Base-by-base conservation (phyloP, 192 early-diverging fungal genomes). In the Rhizoclosmatium sp. region DNA sequence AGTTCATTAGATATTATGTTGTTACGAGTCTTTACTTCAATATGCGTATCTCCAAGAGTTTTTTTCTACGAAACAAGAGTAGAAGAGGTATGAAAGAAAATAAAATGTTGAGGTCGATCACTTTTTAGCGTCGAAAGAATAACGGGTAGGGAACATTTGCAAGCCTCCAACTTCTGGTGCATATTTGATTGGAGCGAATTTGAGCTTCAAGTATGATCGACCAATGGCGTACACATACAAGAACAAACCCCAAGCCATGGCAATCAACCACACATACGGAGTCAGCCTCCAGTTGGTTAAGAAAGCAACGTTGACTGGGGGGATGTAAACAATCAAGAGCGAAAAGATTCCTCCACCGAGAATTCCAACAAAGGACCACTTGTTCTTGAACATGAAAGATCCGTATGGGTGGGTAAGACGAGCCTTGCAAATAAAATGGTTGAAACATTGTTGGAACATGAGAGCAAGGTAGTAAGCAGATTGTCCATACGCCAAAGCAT, bases 381-480 rank as follows among this genome's bases (percentile, higher is more conserved):
- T 94, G 95, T 75, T 91, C 75, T 91, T 82, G 85, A 96, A 92
- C 89, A 94, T 93, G 80, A 93, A 94, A 71, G 74, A 85, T 5
- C 94, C 94, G 78, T 95, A 93, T 21, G 95, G 95, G 67, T 94
- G 71, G 4, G 88, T 84, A 67, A 92, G 84, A 12, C 93, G 83
- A 58, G 93, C 91, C 89, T 97, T 98, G 86, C 93, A 95, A n/a
- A 94, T 94, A 83, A 98, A 98, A 86, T 96, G 82, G 82, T 98
- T 98, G 88, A 93, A 97, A 54, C 96, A 90, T 81, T 98, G 97
- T 83, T 93, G 89, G 79, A 97, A 85, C 49, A 96, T 86, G 46
- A 98, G 86, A 40, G 87, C 85, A n/a, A 94, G 83, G 79, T 95
- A 95, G 71, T 90, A 89, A n/a, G 86, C 88, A 4, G 93, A 93